Evolutionary conservation across 2,329 filamentous ascomycete genomes (phyloP).

Genomic region (Sclerotinia nivalis): DNA sequence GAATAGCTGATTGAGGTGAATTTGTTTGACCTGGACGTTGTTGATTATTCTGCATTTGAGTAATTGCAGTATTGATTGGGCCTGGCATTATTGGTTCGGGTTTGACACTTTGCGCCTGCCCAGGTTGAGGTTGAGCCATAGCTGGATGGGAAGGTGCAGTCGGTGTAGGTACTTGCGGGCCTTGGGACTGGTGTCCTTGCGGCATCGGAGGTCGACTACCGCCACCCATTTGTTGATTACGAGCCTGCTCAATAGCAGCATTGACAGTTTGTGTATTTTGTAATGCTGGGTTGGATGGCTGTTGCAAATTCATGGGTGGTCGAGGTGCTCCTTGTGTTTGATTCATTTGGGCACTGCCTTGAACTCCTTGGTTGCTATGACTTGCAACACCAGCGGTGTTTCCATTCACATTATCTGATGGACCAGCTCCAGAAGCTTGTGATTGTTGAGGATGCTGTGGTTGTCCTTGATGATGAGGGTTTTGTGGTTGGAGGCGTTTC

Average conservation of each 20-base stretch:
- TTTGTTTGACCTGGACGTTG: conserved; percentile 35
- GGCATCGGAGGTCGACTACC: conserved; percentile 32
- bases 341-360: conserved; percentile 27
- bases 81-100: conserved; percentile 33
- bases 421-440: conserved; percentile 27
- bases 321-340: conserved; percentile 32
- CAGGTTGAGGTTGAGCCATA: conserved; percentile 28
- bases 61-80: conserved; percentile 39
- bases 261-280: conserved; percentile 41
- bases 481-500: conserved; percentile 30
- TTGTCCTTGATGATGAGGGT: conserved; percentile 11
- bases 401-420: not conserved
- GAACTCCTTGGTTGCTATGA: conserved; percentile 22
- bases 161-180: conserved; percentile 29
- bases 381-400: not conserved
- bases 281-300: conserved; percentile 36
- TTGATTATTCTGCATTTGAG: conserved; percentile 33
- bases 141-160: conserved; percentile 29
- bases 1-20: conserved; percentile 40
- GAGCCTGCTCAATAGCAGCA: conserved; percentile 41
- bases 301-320: conserved; percentile 38
- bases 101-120: conserved; percentile 35
- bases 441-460: conserved; percentile 12
- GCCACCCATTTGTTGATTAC: conserved; percentile 40
- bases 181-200: conserved; percentile 29